Base-by-base conservation (phyloP, 148 eudicot genomes). In the Fagopyrum homotropicum region DNA sequence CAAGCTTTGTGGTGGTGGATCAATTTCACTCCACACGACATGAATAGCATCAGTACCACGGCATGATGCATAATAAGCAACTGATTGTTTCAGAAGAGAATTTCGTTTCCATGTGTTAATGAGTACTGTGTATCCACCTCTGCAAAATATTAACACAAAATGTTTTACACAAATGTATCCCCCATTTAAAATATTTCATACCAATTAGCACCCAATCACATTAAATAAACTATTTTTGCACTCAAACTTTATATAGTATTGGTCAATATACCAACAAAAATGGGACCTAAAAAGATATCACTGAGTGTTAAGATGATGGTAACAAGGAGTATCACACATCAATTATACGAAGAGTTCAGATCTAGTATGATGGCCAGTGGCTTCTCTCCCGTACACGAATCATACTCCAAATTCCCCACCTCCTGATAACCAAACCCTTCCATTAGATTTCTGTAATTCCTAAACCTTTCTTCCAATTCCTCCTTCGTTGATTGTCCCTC, bases 61-160 rank as follows among this genome's bases (percentile, higher is more conserved):
- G 72, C 96, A 91, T 15, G 93, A 91, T 75, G 91, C 91, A 84
- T 91, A 89, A 54, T 89, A 90, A 75, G 88, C 86, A 79, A 89
- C 88, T 50, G 88, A 89, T 73, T 89, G 88, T 85, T 87, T 91
- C 40, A 91, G 83, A 44, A 87, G 89, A 83, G 86, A 77, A 83
- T 89, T 83, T 17, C 88, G 80, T 85, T 87, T 89, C 96, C 96
- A 91, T 46, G 93, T 89, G 85, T 91, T 91, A 79, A 91, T 83
- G 29, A 91, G 88, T 48, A 91, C 85, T 15, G 91, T 89, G 83
- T 91, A 91, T 55, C 91, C 87, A 51, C 86, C 89, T 79, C 95
- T 86, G 86, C 30, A 80, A 63, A 70, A 56, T 16, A 69, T 49
- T 8, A 49, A 49, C 61, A 56, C 61, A 17, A 17, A 17, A 56